Base-by-base conservation (phyloP, 2,329 filamentous ascomycete species). In the Gaeumannomyces sp. region DNA sequence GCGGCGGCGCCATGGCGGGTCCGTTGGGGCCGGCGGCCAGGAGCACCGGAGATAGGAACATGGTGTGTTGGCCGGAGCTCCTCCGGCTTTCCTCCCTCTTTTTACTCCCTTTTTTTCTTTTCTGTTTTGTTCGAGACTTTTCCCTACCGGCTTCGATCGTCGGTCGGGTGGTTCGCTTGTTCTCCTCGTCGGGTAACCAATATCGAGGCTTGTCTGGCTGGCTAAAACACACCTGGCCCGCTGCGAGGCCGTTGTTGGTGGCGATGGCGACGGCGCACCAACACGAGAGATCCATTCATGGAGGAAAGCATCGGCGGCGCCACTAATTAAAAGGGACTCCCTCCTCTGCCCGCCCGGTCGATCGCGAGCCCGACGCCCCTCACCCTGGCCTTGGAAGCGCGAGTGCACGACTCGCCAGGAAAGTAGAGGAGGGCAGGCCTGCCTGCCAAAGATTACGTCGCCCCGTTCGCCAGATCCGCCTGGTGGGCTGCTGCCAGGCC, bases 1-100 rank as follows among this genome's bases (percentile, higher is more conserved):
- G 33, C 19, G 63, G 63, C 19, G 63, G 63, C 45, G 22, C 11
- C 45, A 53, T 53, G 45, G 45, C 45, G 19, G 45, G 45, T 19
- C 45, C 45, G n/a, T 53, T 53, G 45, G 45, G 45, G 45, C 45
- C 45, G 22, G 19, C 45, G n/a, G 45, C 45, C 45, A 53, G 3
- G n/a, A 53, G 45, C 0, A n/a, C 19, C 45, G 45, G 45, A 25
- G 22, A n/a, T 7, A 53, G 22, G 45, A 53, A 53, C 45, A 53
- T 53, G 45, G 2, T 53, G 45, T 11, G 45, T 8, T 53, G 22
- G 10, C 38, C 38, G 45, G 45, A 8, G 22, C 8, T 25, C 45
- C 45, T 22, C 45, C 38, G 38, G 4, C 16, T 50, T 5, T 50
- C 19, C 14, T 35, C 33, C 33, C 33, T 14, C 11, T 35, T 5